Evolutionary conservation across 176 grass and related monocot species (phyloP).

Genomic region (Carex myosuroides): DNA sequence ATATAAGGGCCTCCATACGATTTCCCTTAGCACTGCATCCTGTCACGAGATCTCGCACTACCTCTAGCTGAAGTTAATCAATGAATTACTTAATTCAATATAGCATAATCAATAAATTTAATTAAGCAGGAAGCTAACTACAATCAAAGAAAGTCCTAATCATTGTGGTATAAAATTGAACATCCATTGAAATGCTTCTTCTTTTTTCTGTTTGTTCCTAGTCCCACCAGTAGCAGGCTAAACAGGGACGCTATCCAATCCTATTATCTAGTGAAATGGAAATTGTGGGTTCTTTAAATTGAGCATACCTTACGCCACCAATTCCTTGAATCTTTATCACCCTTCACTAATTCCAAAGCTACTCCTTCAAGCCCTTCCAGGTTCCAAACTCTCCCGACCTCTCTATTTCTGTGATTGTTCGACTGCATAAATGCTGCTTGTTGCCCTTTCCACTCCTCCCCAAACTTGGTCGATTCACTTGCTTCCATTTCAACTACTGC

Average conservation of each 20-base stretch:
- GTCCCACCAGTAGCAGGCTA: background rate
- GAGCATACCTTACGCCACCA: constrained; percentile 83
- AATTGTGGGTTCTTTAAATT: background rate
- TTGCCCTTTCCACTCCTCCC: constrained; percentile 72
- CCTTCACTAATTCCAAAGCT: constrained; percentile 61
- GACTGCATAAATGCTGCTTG: constrained; percentile 63
- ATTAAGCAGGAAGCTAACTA: constrained; percentile 10
- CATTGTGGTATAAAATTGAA: background rate
- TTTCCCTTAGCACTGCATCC: constrained; percentile 37
- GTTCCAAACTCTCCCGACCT: constrained; percentile 49
- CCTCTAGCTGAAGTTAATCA: constrained; percentile 57
- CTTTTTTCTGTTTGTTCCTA: background rate
- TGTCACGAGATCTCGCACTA: constrained; percentile 51
- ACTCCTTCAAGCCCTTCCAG: constrained; percentile 55
- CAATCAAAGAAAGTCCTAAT: constrained; percentile 3
- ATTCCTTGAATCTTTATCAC: constrained; percentile 66
- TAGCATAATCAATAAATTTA: background rate
- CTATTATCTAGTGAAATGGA: background rate
- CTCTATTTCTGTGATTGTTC: constrained; percentile 58
- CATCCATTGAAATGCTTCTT: background rate
- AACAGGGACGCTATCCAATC: background rate
- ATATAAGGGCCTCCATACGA: constrained; percentile 61
- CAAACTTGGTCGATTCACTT: constrained; percentile 38
- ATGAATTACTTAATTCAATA: background rate
- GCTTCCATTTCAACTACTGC: background rate